phyloP scores from a whole-genome alignment of 2,329 filamentous ascomycete genomes.

The Phialemoniopsis sp. region DNA sequence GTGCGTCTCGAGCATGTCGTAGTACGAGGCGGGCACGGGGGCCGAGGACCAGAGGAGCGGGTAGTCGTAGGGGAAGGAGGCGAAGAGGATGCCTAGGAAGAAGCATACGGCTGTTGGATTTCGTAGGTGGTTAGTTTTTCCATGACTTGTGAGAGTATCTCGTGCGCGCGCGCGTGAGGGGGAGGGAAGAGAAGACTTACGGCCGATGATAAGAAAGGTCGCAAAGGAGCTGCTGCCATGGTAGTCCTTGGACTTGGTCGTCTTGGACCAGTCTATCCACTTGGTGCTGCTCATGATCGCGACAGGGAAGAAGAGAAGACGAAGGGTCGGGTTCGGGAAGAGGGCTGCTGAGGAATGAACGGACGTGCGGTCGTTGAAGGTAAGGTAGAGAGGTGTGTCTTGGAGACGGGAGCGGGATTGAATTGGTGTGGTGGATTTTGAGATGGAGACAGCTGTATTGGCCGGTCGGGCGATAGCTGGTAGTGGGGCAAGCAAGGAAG shows the following conservation, averaged over 20 bases:
- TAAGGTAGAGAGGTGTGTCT: no score
- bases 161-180: conserved; percentile 7
- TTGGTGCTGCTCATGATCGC: conserved; percentile 8
- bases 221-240: conserved; percentile 72
- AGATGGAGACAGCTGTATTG: no score
- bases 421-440: no score
- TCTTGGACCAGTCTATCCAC: conserved; percentile 52
- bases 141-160: no score
- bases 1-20: conserved; percentile 82
- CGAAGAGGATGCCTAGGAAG: conserved; percentile 97
- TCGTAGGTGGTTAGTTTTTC: conserved; percentile 3
- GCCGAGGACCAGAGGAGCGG: conserved; percentile 77
- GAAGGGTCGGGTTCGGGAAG: no score
- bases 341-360: no score
- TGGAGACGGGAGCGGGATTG: no score
- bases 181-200: conserved; percentile 50
- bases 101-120: conserved; percentile 72
- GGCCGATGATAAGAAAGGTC: conserved; percentile 94
- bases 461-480: no score
- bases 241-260: conserved; percentile 52
- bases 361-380: no score
- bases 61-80: conserved; percentile 93
- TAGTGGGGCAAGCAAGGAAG: no score
- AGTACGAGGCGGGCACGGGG: conserved; percentile 63
- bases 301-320: no score